Base-by-base conservation (phyloP, 192 early-diverging fungal genomes). In the Kickxella alabastrina region DNA sequence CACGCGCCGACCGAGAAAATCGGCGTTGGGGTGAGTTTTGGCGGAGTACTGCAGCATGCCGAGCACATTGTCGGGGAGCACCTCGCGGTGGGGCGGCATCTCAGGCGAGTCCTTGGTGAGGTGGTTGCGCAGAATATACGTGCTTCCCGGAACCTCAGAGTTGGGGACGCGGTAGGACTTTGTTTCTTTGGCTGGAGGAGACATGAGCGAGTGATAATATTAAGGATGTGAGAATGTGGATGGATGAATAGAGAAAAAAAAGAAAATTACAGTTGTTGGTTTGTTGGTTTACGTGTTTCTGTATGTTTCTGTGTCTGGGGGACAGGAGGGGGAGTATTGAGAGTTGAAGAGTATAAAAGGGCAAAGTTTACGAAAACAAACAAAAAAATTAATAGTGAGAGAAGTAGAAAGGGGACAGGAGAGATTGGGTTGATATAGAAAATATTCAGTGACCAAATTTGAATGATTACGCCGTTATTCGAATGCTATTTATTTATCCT, bases 1-100 rank as follows among this genome's bases (percentile, higher is more conserved):
- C 2, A 78, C 53, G 43, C 89, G 85, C 38, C 77, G 78, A 18
- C 86, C 89, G 17, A 91, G 58, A 54, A 83, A 89, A 28, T 79
- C 79, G 23, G 58, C 62, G 48, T 83, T 68, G 44, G 64, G 68
- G 22, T 73, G 80, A 24, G 55, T 57, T 39, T 71, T 81, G 31
- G 80, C 74, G 12, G 82, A 84, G 41, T 51, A 18, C 21, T 67
- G 75, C 27, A 77, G 49, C 57, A 72, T 67, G 18, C 51, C 68
- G 46, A 68, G 56, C 8, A 70, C 63, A 31, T 63, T 71, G 54
- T 65, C 62, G 4, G 57, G 50, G 22, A 55, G 57, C 46, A 57
- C 36, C 47, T 62, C 56, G 41, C 50, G 59, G 43, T 25, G 10
- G 9, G 53, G 23, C 5, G 37, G 51, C 6, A 63, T 13, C 18